Evolutionary conservation across 1,284 basidiomycete genomes (phyloP), one percentile per base, ranked within the genome.

Genomic region (Ceratobasidium sp.): DNA sequence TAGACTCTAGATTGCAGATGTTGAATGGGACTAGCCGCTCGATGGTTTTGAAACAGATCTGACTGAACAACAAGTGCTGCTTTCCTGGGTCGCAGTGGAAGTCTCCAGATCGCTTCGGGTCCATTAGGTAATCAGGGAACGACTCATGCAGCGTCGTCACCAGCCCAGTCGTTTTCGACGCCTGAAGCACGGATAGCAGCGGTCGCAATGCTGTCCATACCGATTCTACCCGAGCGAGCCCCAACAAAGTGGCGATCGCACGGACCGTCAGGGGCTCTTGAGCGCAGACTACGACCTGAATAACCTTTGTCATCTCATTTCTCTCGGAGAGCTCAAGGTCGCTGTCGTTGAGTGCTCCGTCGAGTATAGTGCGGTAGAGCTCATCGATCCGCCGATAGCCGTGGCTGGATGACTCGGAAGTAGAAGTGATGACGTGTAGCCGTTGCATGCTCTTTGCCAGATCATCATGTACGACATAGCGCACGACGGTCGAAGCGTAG

Each of bases 101-200:
- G 6, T 6, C 15, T 13, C 23, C 44, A 1, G 67, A 69, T 2
- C 67, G 67, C 15, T 3, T 1, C 4, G 33, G 3, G 49, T 69
- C 46, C 12, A 69, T 7, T 13, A 69, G 3, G 67, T 53, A 69
- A 4, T 69, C 49, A 3, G 46, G 49, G 28, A 69, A 69, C 6
- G 67, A 69, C 26, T 23, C 67, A 28, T 69, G 67, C 26, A 69
- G 44, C 1, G 49, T 55, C 10, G 67, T 53, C 20, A 69, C 67
- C 1, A 55, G 46, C 7, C 42, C 42, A 2, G n/a, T 69, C 7
- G 26, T 39, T 10, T 55, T 15, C 3, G 49, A 55, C 12, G 26
- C 23, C 26, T 69, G 49, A 15, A 69, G 49, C 15, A 69, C 67
- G 13, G 67, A 51, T 15, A 10, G 15, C 7, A 69, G 67, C 15